Evolutionary conservation across 257 asterid genomes (phyloP).

Genomic region (Nicotiana tomentosiformis): DNA sequence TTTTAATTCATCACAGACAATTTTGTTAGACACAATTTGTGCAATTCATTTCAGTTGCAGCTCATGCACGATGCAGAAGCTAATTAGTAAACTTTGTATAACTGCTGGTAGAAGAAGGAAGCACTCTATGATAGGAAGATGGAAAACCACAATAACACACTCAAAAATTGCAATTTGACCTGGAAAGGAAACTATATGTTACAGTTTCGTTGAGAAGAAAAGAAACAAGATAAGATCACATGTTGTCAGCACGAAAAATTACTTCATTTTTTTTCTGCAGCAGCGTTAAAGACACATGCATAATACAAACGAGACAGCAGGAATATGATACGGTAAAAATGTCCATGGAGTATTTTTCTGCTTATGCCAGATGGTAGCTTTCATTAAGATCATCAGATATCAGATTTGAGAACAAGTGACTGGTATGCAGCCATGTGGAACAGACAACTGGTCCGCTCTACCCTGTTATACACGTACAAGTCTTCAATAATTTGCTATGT

Average conservation of each 20-base stretch:
- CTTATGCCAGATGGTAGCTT: background rate
- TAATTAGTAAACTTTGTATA: background rate
- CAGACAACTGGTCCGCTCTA: background rate
- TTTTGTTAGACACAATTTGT: background rate
- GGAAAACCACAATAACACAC: conserved; percentile 5
- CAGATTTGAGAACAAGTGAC: background rate
- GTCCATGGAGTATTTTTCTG: background rate
- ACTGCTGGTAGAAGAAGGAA: background rate
- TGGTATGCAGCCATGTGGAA: background rate
- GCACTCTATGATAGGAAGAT: background rate
- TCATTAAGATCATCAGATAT: background rate
- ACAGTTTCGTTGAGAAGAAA: background rate
- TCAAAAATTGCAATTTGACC: background rate
- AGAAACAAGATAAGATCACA: background rate
- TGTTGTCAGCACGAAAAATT: background rate
- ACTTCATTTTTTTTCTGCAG: background rate
- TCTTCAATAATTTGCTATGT: background rate
- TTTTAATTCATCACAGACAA: background rate
- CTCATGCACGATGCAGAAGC: background rate
- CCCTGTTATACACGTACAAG: background rate
- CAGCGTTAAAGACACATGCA: background rate
- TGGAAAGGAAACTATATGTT: background rate
- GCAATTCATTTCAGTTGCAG: background rate
- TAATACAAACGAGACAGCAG: background rate
- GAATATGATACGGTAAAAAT: background rate